phyloP scores from a whole-genome alignment of 2,329 filamentous ascomycete species.

The Pseudopyricularia cyperi region DNA sequence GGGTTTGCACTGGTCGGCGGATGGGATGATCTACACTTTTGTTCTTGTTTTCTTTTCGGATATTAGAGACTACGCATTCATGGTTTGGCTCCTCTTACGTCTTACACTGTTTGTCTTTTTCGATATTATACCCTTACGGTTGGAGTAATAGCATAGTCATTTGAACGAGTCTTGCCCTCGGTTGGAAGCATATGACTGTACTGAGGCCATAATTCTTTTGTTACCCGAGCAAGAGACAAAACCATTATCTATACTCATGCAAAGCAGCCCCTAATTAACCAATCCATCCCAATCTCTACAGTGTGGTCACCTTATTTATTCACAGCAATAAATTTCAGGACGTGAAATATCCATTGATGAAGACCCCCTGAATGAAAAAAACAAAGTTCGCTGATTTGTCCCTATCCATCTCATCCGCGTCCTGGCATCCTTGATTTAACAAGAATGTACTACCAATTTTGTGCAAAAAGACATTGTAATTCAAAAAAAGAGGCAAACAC shows the following conservation, averaged over 20 bases:
- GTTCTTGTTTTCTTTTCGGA: neutral
- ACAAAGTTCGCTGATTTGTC: neutral
- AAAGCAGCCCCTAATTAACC: too few relatives aligned
- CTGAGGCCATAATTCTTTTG: too few relatives aligned
- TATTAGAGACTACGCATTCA: neutral
- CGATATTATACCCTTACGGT: conserved; percentile 1
- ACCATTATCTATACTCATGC: too few relatives aligned
- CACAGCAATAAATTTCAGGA: neutral
- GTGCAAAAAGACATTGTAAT: neutral
- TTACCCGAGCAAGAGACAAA: too few relatives aligned
- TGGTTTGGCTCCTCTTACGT: neutral
- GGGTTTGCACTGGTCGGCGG: neutral
- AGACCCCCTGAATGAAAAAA: neutral
- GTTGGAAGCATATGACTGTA: too few relatives aligned
- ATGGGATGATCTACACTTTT: neutral
- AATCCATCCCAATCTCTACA: neutral
- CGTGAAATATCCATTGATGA: neutral
- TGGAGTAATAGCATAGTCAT: neutral
- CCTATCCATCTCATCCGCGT: neutral
- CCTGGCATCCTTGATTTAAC: neutral
- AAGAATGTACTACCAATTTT: neutral
- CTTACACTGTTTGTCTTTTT: neutral
- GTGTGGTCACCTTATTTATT: neutral
- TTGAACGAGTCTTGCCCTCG: neutral
- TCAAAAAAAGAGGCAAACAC: neutral